A percentile compares a stretch with the other conserved stretches of the same genome.
These are phyloP conservation scores for Chloranthus sessilifolius DNA, from an alignment of 164 flowering plant genomes.

Conservation along the genomic window DNA sequence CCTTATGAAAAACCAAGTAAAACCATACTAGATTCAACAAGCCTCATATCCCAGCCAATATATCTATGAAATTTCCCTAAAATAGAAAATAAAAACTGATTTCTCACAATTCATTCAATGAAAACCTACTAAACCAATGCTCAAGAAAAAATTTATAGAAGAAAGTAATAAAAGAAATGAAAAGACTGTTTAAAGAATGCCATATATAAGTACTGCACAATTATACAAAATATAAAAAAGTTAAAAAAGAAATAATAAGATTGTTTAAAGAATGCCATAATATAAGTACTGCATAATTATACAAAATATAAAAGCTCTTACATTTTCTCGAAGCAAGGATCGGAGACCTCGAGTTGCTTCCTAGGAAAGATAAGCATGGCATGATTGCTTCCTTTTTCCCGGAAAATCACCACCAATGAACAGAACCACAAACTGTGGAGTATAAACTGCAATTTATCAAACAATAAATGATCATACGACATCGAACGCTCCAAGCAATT, in stretches of 20 bases:
- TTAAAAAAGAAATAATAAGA: constrained; percentile 6
- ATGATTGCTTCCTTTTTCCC: constrained; percentile 32
- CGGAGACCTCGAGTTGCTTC: constrained; percentile 86
- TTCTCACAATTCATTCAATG: too few relatives aligned
- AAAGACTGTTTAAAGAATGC: background rate
- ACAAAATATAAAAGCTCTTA: constrained; percentile 50
- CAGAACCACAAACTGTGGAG: constrained; percentile 83
- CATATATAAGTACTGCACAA: background rate
- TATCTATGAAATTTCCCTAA: too few relatives aligned
- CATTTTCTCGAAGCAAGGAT: constrained; percentile 73
- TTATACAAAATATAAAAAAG: too few relatives aligned
- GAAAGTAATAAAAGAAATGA: background rate
- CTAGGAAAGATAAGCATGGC: constrained; percentile 79
- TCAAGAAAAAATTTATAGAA: too few relatives aligned
- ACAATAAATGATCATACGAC: background rate
- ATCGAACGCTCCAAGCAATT: background rate
- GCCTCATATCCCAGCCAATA: too few relatives aligned
- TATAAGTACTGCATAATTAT: too few relatives aligned
- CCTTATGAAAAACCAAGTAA: too few relatives aligned
- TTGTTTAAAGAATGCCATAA: background rate
- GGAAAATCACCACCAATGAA: constrained; percentile 40
- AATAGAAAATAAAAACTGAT: too few relatives aligned
- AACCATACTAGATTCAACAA: too few relatives aligned
- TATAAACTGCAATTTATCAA: constrained; percentile 54
- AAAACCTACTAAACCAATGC: too few relatives aligned